Evolutionary conservation across 2,329 filamentous ascomycete genomes (phyloP), one percentile per base, ranked within the genome.

Genomic region (Chaetomium globosum): DNA sequence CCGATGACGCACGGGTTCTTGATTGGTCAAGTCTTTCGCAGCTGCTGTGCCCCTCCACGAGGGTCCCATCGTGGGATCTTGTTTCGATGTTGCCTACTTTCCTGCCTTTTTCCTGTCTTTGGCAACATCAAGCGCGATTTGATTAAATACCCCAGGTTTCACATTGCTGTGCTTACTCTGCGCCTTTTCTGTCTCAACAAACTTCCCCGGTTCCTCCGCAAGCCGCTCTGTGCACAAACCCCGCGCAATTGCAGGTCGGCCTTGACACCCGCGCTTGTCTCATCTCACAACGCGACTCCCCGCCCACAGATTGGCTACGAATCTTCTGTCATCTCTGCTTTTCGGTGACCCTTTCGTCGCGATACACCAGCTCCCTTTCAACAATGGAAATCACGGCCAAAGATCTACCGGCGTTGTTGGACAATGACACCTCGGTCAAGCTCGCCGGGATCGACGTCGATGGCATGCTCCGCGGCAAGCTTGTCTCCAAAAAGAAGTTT

Each of bases 401-500:
- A 59, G 82, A 85, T 68, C 83, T 96, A 65, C 83, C 88, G 26
- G 76, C 83, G 63, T 78, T 94, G 59, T 87, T 95, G 67, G 80
- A 85, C 69, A 73, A 89, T 74, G 93, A 97, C 77, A 83, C 80
- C 59, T 88, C 89, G 73, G 90, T 97, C 79, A 97, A 97, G 78
- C 85, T 97, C 49, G 93, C 91, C 10, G 93, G 93, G 49, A 79
- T 95, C 67, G 93, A 97, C 75, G 89, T 93, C 65, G 93, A 97
- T 75, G 93, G 93, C 69, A 87, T 92, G 59, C 82, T 97, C 63
- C 91, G 93, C 63, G 93, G 93, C 71, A 97, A 97, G 80, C 84
- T 97, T 67, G 88, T 97, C 78, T 92, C 92, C 72, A 96, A 96
- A 83, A 90, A 89, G 75, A 97, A 97, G 80, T 97, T 97, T 77